Conservation (phyloP, 129 eudicot species). For the Pulicaria dysenterica region DNA sequence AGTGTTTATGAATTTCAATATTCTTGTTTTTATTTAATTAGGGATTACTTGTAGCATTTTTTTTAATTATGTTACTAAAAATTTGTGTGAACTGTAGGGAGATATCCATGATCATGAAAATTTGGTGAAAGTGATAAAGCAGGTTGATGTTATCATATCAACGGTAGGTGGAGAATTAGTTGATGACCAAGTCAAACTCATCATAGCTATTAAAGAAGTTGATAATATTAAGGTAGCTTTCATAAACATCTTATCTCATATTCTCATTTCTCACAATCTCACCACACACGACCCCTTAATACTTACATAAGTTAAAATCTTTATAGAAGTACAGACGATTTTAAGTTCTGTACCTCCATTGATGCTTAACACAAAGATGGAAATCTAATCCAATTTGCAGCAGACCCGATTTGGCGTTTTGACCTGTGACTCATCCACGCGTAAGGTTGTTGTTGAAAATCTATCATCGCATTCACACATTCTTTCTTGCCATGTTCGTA, state of each 20-base stretch:
- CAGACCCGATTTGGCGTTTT: too few species aligned
- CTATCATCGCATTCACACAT: too few species aligned
- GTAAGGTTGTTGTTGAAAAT: too few species aligned
- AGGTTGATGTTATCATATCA: constrained; percentile 62
- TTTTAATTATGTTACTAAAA: background rate
- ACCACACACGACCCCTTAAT: too few species aligned
- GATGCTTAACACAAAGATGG: too few species aligned
- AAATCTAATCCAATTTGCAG: too few species aligned
- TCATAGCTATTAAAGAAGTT: constrained; percentile 51
- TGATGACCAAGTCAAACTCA: constrained; percentile 54
- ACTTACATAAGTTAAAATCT: too few species aligned
- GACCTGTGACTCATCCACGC: too few species aligned
- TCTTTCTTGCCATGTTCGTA: too few species aligned
- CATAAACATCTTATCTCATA: background rate
- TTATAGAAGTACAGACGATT: too few species aligned
- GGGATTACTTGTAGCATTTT: background rate
- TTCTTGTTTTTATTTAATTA: constrained; percentile 1
- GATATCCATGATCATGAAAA: constrained; percentile 50
- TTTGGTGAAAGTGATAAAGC: constrained; percentile 53
- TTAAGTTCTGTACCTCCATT: too few species aligned
- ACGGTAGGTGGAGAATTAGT: constrained; percentile 36
- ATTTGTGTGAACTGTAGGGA: constrained; percentile 32
- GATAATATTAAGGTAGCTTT: constrained; percentile 50
- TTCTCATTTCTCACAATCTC: too few species aligned
- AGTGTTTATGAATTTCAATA: background rate